These are phyloP conservation scores for Omphalotus olearius DNA, from an alignment of 1,284 basidiomycete species.

Conservation along the genomic window DNA sequence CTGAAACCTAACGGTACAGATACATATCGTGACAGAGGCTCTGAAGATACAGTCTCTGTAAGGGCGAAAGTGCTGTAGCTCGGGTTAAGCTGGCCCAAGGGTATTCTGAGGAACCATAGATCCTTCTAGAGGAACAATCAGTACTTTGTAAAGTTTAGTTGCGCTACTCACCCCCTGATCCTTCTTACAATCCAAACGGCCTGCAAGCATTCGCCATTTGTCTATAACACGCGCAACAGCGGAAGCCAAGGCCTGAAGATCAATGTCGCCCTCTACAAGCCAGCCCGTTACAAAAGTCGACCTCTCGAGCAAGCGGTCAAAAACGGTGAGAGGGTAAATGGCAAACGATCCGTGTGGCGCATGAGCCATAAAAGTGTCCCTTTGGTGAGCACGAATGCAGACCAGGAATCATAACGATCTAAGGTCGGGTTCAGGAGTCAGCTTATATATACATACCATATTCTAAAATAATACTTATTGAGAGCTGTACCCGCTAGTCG, in stretches of 20 bases:
- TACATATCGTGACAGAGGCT: constrained; percentile 1
- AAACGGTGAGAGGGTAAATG: constrained; percentile 20
- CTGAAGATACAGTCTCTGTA: constrained; percentile 25
- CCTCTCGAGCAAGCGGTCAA: constrained; percentile 22
- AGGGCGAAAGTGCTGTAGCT: constrained; percentile 30
- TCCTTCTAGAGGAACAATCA: constrained; percentile 20
- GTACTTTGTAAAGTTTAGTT: no score
- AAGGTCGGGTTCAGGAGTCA: no score
- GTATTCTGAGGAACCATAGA: constrained; percentile 30
- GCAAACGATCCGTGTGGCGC: constrained; percentile 4
- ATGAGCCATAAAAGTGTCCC: background rate
- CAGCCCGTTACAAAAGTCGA: constrained; percentile 31
- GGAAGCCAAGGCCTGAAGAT: constrained; percentile 24
- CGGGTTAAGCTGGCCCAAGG: constrained; percentile 26
- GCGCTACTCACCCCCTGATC: constrained; percentile 11
- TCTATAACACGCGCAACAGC: constrained; percentile 30
- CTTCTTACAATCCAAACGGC: constrained; percentile 28
- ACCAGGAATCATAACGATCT: no score
- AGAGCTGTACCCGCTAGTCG: no score
- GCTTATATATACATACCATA: no score
- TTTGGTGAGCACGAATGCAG: no score
- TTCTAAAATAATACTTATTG: no score
- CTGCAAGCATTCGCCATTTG: constrained; percentile 39
- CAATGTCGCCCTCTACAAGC: constrained; percentile 35
- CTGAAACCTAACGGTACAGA: constrained; percentile 10